These are phyloP conservation scores for Phytopythium montanum DNA, from an alignment of 352 stramenopile genomes.

Conservation along the genomic window DNA sequence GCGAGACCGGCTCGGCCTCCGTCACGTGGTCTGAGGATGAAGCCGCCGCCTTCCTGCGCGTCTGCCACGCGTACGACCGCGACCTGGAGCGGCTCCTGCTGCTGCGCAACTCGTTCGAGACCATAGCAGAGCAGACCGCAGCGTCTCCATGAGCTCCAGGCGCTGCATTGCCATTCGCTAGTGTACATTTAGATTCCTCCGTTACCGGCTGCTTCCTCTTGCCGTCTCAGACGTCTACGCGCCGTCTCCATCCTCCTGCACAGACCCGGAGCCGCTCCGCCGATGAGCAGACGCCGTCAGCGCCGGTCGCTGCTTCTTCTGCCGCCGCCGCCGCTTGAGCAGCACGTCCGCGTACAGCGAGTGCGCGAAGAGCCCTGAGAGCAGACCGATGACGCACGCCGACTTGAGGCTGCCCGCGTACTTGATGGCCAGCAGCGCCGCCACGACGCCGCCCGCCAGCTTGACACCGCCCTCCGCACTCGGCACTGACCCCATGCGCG, in stretches of 20 bases:
- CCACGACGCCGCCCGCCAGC: constrained; percentile 50
- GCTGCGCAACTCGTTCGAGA: constrained; percentile 40
- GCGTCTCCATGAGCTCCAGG: neutral
- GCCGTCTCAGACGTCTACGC: too few species aligned
- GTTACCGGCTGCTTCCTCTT: neutral
- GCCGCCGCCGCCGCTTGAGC: constrained; percentile 28
- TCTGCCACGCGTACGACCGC: constrained; percentile 25
- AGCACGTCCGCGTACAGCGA: constrained; percentile 73
- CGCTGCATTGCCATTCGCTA: neutral
- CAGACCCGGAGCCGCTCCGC: neutral
- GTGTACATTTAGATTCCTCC: neutral
- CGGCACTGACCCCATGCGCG: constrained; percentile 22
- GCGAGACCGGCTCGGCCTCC: neutral
- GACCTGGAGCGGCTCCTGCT: constrained; percentile 28
- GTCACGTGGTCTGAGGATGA: neutral
- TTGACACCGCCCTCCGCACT: constrained; percentile 55
- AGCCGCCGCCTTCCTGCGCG: constrained; percentile 20
- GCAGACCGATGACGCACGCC: constrained; percentile 48
- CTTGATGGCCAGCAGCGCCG: constrained; percentile 51
- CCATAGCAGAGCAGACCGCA: constrained; percentile 16
- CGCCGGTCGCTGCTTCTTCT: constrained; percentile 8
- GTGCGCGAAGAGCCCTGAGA: constrained; percentile 65
- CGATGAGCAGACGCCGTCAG: neutral
- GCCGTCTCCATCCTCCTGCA: neutral
- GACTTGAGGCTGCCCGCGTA: constrained; percentile 61